Base-by-base conservation (phyloP, 1,139 yeast genomes). In the Scheffersomyces parashehatae region DNA sequence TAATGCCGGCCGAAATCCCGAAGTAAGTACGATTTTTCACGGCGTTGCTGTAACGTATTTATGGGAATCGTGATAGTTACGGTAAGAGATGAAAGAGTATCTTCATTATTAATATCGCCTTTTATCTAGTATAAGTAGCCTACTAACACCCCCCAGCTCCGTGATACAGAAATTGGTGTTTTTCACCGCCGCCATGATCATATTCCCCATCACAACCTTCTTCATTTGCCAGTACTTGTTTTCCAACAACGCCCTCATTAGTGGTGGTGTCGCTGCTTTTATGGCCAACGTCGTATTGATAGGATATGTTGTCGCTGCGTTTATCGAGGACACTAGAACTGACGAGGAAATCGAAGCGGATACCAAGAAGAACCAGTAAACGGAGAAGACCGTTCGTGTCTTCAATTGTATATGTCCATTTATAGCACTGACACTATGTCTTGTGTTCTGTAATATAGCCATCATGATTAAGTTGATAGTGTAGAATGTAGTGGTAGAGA, bases 221-320 rank as follows among this genome's bases (percentile, higher is more conserved):
- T 93, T 91, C 65, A 50, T 74, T 7, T 66, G 79, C 30, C 89
- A 85, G 57, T 73, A 70, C 54, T 53, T 77, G 28, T 49, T 73
- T 51, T 78, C 65, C 38, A 66, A 68, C 42, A 87, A 81, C 56
- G 80, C 96, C 4, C 68, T 90, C 12, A 69, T 85, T 38, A 86
- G 96, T 43, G 99, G 99, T 30, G 97, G 97, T 4, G 60, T 84
- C 13, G 96, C 97, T 29, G 98, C 98, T 0, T 70, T 83, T 14
- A 82, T 83, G 39, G 98, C 97, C 37, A 93, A 93, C 60, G 67
- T 88, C 11, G 97, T 93, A 31, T 75, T 93, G 53, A 80, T 91
- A 43, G 93, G 91, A 2, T 93, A 88, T 60, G 86, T 93, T 16
- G 74, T 89, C 13, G 91, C 82, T 41, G 98, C 99, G 0, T 90